Percentiles rank a stretch among this genome's conserved stretches.
phyloP scores from a whole-genome alignment of 768 basidiomycete species.

The Kwoniella heveanensis region DNA sequence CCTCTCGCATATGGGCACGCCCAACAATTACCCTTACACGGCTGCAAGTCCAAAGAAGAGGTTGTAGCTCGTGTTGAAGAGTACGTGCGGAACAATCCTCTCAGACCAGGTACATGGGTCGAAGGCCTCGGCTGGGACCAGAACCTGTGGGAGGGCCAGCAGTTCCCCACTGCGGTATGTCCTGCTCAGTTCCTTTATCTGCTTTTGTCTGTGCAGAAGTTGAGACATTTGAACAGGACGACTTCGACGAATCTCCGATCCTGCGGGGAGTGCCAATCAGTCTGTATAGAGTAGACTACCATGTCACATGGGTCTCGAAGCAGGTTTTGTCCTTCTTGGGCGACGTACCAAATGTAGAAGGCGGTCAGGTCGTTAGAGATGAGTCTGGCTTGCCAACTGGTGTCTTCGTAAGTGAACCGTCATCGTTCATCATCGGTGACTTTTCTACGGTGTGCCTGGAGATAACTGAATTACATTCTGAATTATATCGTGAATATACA shows the following conservation, averaged over 20 bases:
- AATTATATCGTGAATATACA: background rate
- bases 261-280: slow-evolving; percentile 72
- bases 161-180: slow-evolving; percentile 77
- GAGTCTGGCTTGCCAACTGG: slow-evolving; percentile 70
- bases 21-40: slow-evolving; percentile 43
- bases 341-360: slow-evolving; percentile 68
- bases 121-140: slow-evolving; percentile 94
- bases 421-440: too few relatives aligned
- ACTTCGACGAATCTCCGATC: slow-evolving; percentile 70
- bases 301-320: slow-evolving; percentile 83
- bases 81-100: slow-evolving; percentile 33
- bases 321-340: slow-evolving; percentile 65
- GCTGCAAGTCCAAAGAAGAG: slow-evolving; percentile 35
- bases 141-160: slow-evolving; percentile 62
- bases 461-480: too few relatives aligned
- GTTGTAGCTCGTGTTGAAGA: slow-evolving; percentile 40
- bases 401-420: slow-evolving; percentile 52
- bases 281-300: slow-evolving; percentile 75
- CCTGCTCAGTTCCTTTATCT: too few relatives aligned
- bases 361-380: slow-evolving; percentile 75
- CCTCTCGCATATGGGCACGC: slow-evolving; percentile 49
- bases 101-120: slow-evolving; percentile 63
- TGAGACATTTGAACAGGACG: slow-evolving; percentile 60
- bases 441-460: too few relatives aligned
- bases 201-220: too few relatives aligned